Percentiles rank a stretch among this genome's conserved stretches.
Conservation (phyloP, 1,284 basidiomycete genomes). For the Flammula alnicola region DNA sequence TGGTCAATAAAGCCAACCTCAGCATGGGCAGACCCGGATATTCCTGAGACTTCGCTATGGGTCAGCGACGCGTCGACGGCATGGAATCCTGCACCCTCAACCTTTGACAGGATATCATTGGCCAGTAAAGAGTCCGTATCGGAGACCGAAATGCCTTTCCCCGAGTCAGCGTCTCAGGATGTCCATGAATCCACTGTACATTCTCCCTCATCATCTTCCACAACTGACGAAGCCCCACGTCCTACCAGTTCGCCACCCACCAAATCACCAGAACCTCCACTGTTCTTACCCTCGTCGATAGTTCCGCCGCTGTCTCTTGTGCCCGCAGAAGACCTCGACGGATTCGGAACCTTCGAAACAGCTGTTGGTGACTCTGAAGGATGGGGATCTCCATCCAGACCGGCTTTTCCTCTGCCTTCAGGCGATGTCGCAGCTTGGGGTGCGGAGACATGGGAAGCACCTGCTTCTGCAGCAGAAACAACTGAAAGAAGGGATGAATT, state of each 20-base stretch:
- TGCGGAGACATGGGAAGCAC: conserved; percentile 37
- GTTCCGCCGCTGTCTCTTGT: conserved; percentile 20
- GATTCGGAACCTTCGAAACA: conserved; percentile 64
- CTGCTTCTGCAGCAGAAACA: conserved; percentile 33
- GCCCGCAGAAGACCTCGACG: conserved; percentile 50
- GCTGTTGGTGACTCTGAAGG: conserved; percentile 38
- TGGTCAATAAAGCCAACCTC: conserved; percentile 53
- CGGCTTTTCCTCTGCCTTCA: conserved; percentile 34
- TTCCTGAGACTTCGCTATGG: conserved; percentile 42
- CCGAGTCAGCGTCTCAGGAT: conserved; percentile 10
- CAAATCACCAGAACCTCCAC: conserved; percentile 9
- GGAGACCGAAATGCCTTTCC: conserved; percentile 18
- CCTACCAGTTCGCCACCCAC: conserved; percentile 1
- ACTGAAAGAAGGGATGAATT: conserved; percentile 17
- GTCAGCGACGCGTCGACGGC: conserved; percentile 18
- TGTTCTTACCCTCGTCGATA: conserved; percentile 11
- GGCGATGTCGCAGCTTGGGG: conserved; percentile 52
- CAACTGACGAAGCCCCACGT: conserved; percentile 3
- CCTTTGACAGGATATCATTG: conserved; percentile 44
- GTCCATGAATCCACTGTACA: not conserved
- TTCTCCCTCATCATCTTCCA: conserved; percentile 5
- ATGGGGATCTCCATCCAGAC: conserved; percentile 43
- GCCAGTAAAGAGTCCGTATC: conserved; percentile 27
- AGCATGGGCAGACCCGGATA: conserved; percentile 52
- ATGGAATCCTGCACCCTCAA: conserved; percentile 31